Evolutionary conservation across 495 filamentous ascomycete genomes (phyloP).

Genomic region (Penicillium odoratum): DNA sequence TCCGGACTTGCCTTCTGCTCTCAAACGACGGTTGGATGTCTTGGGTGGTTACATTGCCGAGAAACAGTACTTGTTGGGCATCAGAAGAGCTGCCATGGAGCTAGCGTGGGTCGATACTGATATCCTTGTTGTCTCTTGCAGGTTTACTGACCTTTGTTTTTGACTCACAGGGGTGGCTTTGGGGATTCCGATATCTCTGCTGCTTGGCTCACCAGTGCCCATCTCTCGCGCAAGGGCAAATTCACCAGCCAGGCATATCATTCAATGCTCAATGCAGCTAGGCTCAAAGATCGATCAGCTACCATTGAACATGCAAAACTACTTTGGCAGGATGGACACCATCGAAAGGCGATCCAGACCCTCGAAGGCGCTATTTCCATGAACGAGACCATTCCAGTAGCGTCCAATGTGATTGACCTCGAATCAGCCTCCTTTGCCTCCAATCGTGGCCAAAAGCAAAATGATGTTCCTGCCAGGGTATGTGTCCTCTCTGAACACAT

Average conservation of each 20-base stretch:
- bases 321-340: constrained; percentile 92
- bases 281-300: constrained; percentile 78
- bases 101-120: constrained; percentile 40
- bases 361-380: constrained; percentile 79
- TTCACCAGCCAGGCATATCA: constrained; percentile 86
- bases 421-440: constrained; percentile 33
- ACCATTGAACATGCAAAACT: constrained; percentile 90
- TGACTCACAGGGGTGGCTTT: constrained; percentile 40
- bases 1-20: constrained; percentile 51
- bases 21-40: constrained; percentile 76
- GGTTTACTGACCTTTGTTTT: constrained; percentile 14
- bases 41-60: constrained; percentile 84
- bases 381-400: constrained; percentile 61
- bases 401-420: constrained; percentile 45
- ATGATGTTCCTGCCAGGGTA: constrained; percentile 46
- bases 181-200: constrained; percentile 71
- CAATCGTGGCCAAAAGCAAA: constrained; percentile 44
- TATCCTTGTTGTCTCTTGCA: neutral
- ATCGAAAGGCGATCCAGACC: constrained; percentile 90
- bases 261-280: constrained; percentile 84
- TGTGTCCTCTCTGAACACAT: constrained; percentile 2
- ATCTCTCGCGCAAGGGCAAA: constrained; percentile 80
- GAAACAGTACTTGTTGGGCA: constrained; percentile 91
- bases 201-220: constrained; percentile 83
- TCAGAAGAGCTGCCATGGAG: constrained; percentile 84